These are phyloP conservation scores for Vaccinium corymbosum DNA, from an alignment of 148 eudicot genomes.

Conservation along the genomic window DNA sequence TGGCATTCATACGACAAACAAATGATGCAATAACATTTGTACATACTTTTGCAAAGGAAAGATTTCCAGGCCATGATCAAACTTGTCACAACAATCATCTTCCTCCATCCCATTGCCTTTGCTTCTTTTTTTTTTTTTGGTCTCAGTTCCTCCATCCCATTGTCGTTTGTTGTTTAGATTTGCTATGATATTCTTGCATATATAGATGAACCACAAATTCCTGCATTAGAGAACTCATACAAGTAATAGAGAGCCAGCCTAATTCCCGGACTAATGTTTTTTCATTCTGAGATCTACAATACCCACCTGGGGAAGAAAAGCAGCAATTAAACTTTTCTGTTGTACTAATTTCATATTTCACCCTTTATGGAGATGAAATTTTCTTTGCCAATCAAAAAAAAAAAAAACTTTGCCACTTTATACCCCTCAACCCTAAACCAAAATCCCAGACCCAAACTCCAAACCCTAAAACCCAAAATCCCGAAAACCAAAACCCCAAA, in stretches of 20 bases:
- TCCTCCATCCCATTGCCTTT: background rate
- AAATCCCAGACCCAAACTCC: too few species aligned
- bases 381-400: too few species aligned
- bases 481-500: too few species aligned
- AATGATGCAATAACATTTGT: background rate
- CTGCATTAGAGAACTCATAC: background rate
- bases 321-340: background rate
- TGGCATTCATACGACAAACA: background rate
- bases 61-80: background rate
- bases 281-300: background rate
- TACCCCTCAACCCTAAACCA: background rate
- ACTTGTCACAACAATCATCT: background rate
- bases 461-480: too few species aligned
- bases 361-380: too few species aligned
- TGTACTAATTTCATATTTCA: too few species aligned
- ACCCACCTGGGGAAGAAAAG: background rate
- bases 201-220: background rate
- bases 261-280: background rate
- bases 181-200: background rate
- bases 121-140: too few species aligned
- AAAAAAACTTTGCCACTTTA: background rate
- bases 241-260: background rate
- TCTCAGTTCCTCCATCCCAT: too few species aligned
- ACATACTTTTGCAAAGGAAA: background rate
- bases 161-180: background rate